Percentiles rank a stretch among this genome's conserved stretches.
Conservation (phyloP, 768 basidiomycete species). For the Lentinula guzmanii region DNA sequence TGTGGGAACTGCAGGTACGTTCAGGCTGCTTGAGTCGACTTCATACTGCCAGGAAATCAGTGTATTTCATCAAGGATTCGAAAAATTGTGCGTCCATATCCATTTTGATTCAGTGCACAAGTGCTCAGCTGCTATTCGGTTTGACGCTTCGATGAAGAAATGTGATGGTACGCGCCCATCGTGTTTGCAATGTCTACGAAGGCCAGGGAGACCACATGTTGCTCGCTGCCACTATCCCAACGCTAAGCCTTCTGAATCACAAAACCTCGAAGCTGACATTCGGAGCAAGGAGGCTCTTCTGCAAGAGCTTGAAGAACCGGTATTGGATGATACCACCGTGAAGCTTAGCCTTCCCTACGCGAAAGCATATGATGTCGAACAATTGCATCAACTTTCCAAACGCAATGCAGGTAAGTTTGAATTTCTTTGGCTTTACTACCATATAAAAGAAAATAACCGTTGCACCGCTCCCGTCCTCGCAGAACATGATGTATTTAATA, state of each 20-base stretch:
- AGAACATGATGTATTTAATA: no score
- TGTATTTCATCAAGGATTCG: background rate
- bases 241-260: background rate
- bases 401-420: background rate
- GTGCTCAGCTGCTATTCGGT: background rate
- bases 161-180: background rate
- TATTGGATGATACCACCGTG: background rate
- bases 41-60: background rate
- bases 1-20: background rate
- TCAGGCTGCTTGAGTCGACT: background rate
- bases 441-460: no score
- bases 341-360: background rate
- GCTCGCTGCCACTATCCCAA: background rate
- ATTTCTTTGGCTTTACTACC: background rate
- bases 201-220: background rate
- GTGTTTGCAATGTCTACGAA: background rate
- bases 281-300: background rate
- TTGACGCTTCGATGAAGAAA: background rate
- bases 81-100: background rate
- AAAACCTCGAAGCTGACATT: background rate
- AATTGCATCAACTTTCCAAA: background rate
- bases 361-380: background rate
- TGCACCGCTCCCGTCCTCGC: no score
- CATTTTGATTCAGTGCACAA: background rate
- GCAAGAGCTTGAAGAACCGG: background rate